These are phyloP conservation scores for Erysimum cheiranthoides DNA, from an alignment of 345 rosid species.

Conservation along the genomic window DNA sequence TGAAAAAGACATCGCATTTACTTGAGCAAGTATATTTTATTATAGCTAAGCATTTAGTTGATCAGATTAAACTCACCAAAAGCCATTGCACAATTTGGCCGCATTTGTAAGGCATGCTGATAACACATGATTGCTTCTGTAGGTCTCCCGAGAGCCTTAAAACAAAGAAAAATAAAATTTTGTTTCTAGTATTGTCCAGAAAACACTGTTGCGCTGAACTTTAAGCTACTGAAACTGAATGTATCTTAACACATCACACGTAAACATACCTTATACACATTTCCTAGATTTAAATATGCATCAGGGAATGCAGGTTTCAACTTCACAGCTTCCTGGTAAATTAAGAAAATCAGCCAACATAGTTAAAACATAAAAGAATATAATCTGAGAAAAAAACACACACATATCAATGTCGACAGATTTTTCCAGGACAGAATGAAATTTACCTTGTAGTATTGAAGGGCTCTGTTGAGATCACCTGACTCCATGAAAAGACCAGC, in stretches of 20 bases:
- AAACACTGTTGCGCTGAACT: slow-evolving; percentile 36
- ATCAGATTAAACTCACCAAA: slow-evolving; percentile 65
- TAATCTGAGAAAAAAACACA: not conserved
- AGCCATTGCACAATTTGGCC: slow-evolving; percentile 84
- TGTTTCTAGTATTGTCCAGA: slow-evolving; percentile 48
- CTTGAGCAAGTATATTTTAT: slow-evolving; percentile 23
- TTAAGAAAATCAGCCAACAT: slow-evolving; percentile 28
- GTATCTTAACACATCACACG: slow-evolving; percentile 21
- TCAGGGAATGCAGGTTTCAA: slow-evolving; percentile 89
- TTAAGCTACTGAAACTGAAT: slow-evolving; percentile 47
- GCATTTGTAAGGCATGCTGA: slow-evolving; percentile 84
- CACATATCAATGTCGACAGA: not conserved
- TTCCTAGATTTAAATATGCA: slow-evolving; percentile 96
- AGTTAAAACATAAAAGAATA: slow-evolving; percentile 2
- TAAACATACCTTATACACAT: slow-evolving; percentile 90
- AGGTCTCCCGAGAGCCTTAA: slow-evolving; percentile 91
- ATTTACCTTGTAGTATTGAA: slow-evolving; percentile 89
- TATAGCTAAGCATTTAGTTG: slow-evolving; percentile 6
- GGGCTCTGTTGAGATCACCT: slow-evolving; percentile 92
- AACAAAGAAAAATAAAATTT: slow-evolving; percentile 50
- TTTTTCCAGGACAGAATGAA: slow-evolving; percentile 30
- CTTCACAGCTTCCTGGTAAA: slow-evolving; percentile 90
- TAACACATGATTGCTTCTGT: slow-evolving; percentile 93
- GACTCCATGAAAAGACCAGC: slow-evolving; percentile 99
- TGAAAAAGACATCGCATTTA: slow-evolving; percentile 8